These are phyloP conservation scores for Colletotrichum lindemuthianum DNA, from an alignment of 2,329 filamentous ascomycete species.

Conservation along the genomic window DNA sequence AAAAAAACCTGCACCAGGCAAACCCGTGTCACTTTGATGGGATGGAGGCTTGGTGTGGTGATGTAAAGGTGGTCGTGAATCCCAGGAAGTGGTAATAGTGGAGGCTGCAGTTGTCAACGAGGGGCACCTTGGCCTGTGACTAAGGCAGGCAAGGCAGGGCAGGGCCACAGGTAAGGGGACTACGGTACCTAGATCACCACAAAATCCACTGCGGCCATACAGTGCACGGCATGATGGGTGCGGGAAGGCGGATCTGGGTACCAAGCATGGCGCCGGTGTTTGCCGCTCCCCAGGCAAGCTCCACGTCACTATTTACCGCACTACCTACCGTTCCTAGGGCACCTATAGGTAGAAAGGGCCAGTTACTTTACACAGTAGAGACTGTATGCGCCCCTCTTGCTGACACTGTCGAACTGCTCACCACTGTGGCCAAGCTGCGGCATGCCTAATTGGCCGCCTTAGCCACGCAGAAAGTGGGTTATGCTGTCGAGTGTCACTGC, in stretches of 20 bases:
- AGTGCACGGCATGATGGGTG: too few relatives aligned
- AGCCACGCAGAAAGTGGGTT: not conserved
- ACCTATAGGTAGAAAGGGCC: too few relatives aligned
- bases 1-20: constrained; percentile 27
- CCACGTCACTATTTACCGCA: too few relatives aligned
- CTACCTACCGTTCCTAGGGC: too few relatives aligned
- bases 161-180: constrained; percentile 18
- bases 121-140: constrained; percentile 4
- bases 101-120: constrained; percentile 22
- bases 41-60: constrained; percentile 27
- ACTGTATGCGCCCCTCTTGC: too few relatives aligned
- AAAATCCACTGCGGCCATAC: too few relatives aligned
- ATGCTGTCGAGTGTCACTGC: not conserved
- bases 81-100: not conserved
- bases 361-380: too few relatives aligned
- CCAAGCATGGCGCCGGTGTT: too few relatives aligned
- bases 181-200: not conserved
- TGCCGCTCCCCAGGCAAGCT: too few relatives aligned
- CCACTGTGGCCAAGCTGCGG: too few relatives aligned
- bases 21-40: constrained; percentile 23
- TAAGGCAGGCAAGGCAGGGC: not conserved
- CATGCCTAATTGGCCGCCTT: not conserved
- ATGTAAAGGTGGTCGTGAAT: constrained; percentile 32
- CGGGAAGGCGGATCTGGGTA: too few relatives aligned
- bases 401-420: too few relatives aligned